These are phyloP conservation scores for Bondarzewia mesenterica DNA, from an alignment of 1,284 basidiomycete genomes.

Conservation along the genomic window DNA sequence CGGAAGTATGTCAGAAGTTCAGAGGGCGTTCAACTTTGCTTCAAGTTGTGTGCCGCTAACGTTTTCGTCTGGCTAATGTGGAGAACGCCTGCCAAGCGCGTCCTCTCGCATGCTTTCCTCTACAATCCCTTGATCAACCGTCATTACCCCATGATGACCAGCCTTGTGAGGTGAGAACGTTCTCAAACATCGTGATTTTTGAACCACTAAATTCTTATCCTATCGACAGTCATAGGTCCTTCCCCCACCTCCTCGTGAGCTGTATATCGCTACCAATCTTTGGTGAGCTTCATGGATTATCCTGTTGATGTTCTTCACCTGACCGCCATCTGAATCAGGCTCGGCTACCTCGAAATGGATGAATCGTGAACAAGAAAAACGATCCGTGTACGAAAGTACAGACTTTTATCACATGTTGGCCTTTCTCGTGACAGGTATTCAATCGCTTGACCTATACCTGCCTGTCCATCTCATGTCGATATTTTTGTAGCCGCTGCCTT, in stretches of 20 bases:
- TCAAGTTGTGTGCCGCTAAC: neutral
- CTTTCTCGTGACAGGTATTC: neutral
- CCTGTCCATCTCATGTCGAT: neutral
- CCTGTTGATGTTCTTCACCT: neutral
- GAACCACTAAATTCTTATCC: neutral
- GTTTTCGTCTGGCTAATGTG: neutral
- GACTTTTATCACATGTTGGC: neutral
- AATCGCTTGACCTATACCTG: neutral
- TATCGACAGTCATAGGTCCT: conserved; percentile 45
- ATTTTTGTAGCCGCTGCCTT: conserved; percentile 53
- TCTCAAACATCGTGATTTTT: neutral
- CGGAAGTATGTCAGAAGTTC: no score
- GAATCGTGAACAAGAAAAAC: neutral
- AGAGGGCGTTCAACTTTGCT: no score
- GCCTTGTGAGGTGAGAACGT: neutral
- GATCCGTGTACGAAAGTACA: neutral
- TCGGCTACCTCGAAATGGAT: neutral
- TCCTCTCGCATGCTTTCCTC: neutral
- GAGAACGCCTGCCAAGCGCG: neutral
- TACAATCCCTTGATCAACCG: neutral
- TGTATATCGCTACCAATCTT: conserved; percentile 67
- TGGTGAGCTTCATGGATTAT: conserved; percentile 29
- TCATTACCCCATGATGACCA: neutral
- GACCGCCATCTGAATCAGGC: conserved; percentile 9
- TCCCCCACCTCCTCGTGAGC: conserved; percentile 59